Evolutionary conservation across 495 filamentous ascomycete genomes (phyloP), one percentile per base, ranked within the genome.

Genomic region (Echria macrotheca): DNA sequence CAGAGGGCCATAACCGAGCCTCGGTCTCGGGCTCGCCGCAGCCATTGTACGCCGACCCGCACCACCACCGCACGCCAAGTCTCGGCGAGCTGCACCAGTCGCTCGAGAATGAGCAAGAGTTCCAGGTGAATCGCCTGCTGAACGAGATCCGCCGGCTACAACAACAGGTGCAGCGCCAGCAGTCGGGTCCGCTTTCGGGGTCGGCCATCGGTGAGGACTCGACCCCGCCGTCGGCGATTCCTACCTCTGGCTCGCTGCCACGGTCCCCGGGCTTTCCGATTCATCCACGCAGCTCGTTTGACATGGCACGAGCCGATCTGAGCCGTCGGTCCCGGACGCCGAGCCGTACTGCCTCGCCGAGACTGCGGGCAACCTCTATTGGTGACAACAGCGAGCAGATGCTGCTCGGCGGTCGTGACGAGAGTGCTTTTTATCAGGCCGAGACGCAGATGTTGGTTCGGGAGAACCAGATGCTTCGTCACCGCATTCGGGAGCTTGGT

Each of bases 61-160:
- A 82, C 54, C 85, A 87, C 52, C 64, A 64, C 46, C 72, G 77
- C 8, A 70, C 86, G 7, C 89, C 89, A 1, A 95, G 87, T 47
- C 67, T 96, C 36, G 91, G 91, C n/a, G 91, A 96, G 67, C 74
- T 98, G 29, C 91, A 96, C 61, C 91, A 98, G 58, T 88, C 95
- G 61, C 73, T 96, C 5, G 93, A 98, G 67, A 86, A 85, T 41
- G 93, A 98, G 63, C 91, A 96, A 65, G 93, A 98, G 67, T 89
- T 83, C 9, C 91, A 96, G 69, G 93, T 98, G 65, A 96, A 96
- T 60, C 84, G 91, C 24, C 80, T 98, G 1, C 75, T 98, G 14
- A 80, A 81, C 44, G 87, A 93, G 79, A 96, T 98, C 55, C 85
- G 89, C 40, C 79, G 83, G 43, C 85, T 96, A 56, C 91, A 96